A percentile compares a stretch with the other conserved stretches of the same genome.
Conservation (phyloP, 768 basidiomycete species). For the Amylocystis lapponica region DNA sequence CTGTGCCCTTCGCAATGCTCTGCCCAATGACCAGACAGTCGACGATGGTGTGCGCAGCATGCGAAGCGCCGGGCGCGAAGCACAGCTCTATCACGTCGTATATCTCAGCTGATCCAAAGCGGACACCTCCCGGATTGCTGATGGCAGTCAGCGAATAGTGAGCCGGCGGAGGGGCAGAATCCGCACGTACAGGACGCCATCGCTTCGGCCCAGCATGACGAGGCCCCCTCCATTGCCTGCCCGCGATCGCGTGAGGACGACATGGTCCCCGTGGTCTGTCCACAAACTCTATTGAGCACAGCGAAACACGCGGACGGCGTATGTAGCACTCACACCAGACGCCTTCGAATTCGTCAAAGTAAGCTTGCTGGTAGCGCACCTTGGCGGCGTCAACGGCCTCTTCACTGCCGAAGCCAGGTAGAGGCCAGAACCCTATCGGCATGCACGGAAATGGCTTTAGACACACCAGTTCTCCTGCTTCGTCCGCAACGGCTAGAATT, state of each 20-base stretch:
- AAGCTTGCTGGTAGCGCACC: conserved; percentile 57
- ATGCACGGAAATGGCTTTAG: conserved; percentile 70
- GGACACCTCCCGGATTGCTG: conserved; percentile 78
- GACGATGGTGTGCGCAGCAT: conserved; percentile 36
- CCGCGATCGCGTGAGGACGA: conserved; percentile 60
- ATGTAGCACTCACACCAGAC: conserved; percentile 61
- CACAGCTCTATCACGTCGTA: conserved; percentile 70
- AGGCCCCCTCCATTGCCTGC: conserved; percentile 72
- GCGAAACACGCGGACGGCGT: conserved; percentile 4
- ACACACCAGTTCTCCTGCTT: conserved; percentile 70
- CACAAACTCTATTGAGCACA: too few relatives aligned
- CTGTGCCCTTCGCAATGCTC: conserved; percentile 52
- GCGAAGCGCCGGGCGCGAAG: conserved; percentile 40
- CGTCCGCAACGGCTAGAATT: conserved; percentile 37
- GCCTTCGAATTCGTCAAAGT: conserved; percentile 62
- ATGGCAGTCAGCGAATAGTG: neutral
- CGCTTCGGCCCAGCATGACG: conserved; percentile 76
- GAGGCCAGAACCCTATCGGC: conserved; percentile 80
- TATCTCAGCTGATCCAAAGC: conserved; percentile 77
- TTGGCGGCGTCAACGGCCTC: conserved; percentile 49
- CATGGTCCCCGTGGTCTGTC: conserved; percentile 69
- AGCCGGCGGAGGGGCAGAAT: neutral
- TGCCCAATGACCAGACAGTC: conserved; percentile 73
- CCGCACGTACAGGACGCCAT: conserved; percentile 64
- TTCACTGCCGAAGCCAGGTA: conserved; percentile 55